Evolutionary conservation across 495 filamentous ascomycete genomes (phyloP).

Genomic region (Aspergillus bertholletiae): DNA sequence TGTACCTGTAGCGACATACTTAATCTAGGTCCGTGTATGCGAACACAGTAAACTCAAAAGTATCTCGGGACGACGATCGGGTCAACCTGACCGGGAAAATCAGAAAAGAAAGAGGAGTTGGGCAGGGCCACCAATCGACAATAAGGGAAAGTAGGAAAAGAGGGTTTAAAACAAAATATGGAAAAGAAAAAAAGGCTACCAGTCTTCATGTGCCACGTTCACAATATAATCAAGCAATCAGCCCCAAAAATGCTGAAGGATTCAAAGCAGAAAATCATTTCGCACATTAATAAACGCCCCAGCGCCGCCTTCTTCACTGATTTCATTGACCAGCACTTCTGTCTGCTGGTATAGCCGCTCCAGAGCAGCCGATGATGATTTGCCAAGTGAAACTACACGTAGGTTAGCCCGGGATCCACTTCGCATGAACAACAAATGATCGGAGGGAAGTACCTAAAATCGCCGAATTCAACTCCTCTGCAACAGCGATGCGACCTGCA

Average conservation of each 20-base stretch:
- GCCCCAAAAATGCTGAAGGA: slow-evolving; percentile 8
- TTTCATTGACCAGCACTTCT: slow-evolving; percentile 74
- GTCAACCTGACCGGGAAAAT: background rate
- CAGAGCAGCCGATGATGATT: slow-evolving; percentile 81
- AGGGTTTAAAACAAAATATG: background rate
- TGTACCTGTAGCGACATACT: background rate
- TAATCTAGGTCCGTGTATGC: background rate
- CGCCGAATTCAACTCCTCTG: slow-evolving; percentile 91
- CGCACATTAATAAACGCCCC: slow-evolving; percentile 84
- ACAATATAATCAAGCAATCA: slow-evolving; percentile 4
- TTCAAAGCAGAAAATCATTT: slow-evolving; percentile 55
- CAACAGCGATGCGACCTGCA: slow-evolving; percentile 71
- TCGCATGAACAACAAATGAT: background rate
- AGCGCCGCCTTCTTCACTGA: slow-evolving; percentile 77
- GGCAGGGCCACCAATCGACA: background rate
- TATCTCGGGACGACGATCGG: background rate
- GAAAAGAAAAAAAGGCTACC: background rate
- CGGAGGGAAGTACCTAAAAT: slow-evolving; percentile 68
- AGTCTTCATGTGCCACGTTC: slow-evolving; percentile 9
- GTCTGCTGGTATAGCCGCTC: slow-evolving; percentile 88
- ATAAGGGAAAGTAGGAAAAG: background rate
- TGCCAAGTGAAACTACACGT: slow-evolving; percentile 75
- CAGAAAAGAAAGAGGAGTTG: background rate
- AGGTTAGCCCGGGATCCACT: background rate
- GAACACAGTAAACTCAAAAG: background rate